Conservation (phyloP, 495 filamentous ascomycete species). For the Evernia prunastri region DNA sequence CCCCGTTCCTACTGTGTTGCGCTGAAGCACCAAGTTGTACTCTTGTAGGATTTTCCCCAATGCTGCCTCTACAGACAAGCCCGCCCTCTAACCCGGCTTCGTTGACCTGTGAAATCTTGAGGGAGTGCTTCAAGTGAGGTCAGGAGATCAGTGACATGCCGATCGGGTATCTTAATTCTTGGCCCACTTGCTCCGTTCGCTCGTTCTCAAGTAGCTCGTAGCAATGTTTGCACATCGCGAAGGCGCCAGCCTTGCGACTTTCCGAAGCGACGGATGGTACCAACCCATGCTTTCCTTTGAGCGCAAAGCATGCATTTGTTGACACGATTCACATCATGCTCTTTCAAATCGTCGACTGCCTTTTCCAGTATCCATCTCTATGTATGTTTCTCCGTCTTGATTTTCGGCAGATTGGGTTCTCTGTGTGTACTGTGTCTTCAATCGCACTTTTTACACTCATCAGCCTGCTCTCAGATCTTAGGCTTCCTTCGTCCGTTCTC, state of each 20-base stretch:
- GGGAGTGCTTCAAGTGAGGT: not conserved
- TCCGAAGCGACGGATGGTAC: not conserved
- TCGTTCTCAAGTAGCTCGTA: not conserved
- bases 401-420: not conserved
- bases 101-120: not conserved
- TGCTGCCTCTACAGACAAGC: not conserved
- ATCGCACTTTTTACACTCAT: not conserved
- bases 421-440: not conserved
- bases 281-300: not conserved
- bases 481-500: conserved; percentile 17
- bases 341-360: too few relatives aligned
- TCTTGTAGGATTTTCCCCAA: conserved; percentile 9
- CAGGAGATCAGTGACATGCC: not conserved
- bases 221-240: not conserved
- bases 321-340: not conserved
- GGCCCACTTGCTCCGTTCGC: too few relatives aligned
- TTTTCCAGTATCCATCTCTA: not conserved
- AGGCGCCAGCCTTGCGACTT: not conserved
- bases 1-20: conserved; percentile 10
- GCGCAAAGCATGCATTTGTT: not conserved
- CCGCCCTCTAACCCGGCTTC: not conserved
- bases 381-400: too few relatives aligned
- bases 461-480: not conserved
- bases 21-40: conserved; percentile 11
- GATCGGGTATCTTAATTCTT: too few relatives aligned